Base-by-base conservation (phyloP, 2,329 filamentous ascomycete genomes). In the Cyanodermella asteris region DNA sequence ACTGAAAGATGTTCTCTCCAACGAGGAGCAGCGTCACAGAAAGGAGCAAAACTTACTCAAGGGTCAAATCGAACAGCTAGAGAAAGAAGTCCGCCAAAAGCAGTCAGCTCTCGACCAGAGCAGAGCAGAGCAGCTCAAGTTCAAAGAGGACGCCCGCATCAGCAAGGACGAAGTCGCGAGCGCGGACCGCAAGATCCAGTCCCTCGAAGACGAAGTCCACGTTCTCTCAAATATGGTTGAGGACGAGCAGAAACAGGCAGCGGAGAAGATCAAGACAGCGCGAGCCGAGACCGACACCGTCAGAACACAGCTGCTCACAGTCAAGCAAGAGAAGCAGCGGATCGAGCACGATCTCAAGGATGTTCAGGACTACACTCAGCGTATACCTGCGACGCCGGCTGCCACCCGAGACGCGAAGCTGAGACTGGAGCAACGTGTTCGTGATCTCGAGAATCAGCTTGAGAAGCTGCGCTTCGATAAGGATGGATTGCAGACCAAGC, bases 201-300 rank as follows among this genome's bases (percentile, higher is more conserved):
- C 60, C 6, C 45, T 82, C 12, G 72, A 82, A 40, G 74, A 81
- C 34, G 75, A 81, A 41, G 57, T 80, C n/a, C 69, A 77, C 26
- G 64, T 77, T 15, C 49, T 82, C 9, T 72, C 80, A 42, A 55
- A 59, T 13, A 63, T 59, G 18, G 46, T 72, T 21, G 69, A 75
- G 24, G 62, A 72, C 31, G 70, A 73, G 41, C 60, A 61, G 21
- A 64, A 72, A 34, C 60, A 64, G 30, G 59, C 61, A 5, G 61
- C 51, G 10, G 46, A 54, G 19, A 55, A 59, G 22, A 40, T 61
- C 7, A 40, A 48, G 25, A 45, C 48, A 22, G 48, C 54, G 9
- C 54, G 51, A 28, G 46, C 56, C 26, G 50, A 60, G 34, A 43
- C 46, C 1, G 50, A 55, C 16, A 35, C 31, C 11, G 42, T 63